Base-by-base conservation (phyloP, 2,329 filamentous ascomycete genomes). In the Penicillium sp. region DNA sequence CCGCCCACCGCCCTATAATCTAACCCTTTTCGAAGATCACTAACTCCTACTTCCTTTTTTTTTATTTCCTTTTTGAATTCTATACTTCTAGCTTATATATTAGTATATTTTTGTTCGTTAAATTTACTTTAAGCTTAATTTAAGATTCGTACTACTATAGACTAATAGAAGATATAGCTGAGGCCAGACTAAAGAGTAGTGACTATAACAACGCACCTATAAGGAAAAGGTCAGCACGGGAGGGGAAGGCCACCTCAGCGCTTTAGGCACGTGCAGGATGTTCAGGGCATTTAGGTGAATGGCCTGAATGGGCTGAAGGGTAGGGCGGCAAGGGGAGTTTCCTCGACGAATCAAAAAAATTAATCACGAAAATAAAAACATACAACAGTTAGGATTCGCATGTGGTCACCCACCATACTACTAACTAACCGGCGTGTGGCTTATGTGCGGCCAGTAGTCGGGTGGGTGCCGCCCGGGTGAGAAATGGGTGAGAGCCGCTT, bases 241-340 rank as follows among this genome's bases (percentile, higher is more conserved):
- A 33, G 3, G 13, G 13, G 3, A 33, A 10, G 9, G 2, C 26
- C 2, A 51, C 39, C 39, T 35, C 14, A 52, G 50, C 50, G 25
- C 1, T 52, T 51, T 33, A 51, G 35, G 35, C 21, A 29, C 14
- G 16, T 51, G 37, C 37, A 51, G 25, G 49, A 51, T 51, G 26
- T 43, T 51, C 49, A 51, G 49, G 49, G 31, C 23, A 43, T 46
- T 43, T n/a, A 39, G 23, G 21, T 51, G 49, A 51, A 51, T 9
- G 23, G 49, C 10, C 29, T 31, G 29, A 31, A 31, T 31, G 11
- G 29, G 29, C 10, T 43, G 23, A 51, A 51, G 21, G 31, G 3
- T 29, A 51, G 37, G n/a, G n/a, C 27, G 37, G 19, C 35, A 16
- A 46, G 23, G 43, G 14, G 16, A 7, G 16, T 44, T 5, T 44